phyloP scores from a whole-genome alignment of 257 asterid genomes.

The Primulina tabacum region DNA sequence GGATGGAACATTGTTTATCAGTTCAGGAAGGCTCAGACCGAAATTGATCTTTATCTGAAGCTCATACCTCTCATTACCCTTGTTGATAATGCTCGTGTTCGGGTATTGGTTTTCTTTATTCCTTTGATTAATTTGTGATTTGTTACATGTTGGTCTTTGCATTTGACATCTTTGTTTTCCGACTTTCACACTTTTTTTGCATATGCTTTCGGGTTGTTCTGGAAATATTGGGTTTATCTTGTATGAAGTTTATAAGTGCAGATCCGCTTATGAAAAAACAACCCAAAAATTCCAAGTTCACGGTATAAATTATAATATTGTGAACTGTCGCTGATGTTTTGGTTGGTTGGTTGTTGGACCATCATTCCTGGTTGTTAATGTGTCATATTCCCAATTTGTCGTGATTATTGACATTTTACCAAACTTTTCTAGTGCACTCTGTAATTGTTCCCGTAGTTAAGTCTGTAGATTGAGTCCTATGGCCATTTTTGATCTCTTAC shows the following conservation, averaged over 20 bases:
- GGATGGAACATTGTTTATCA: constrained; percentile 98
- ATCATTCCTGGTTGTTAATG: not conserved
- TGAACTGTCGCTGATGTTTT: not conserved
- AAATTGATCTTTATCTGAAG: constrained; percentile 81
- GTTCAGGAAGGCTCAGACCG: constrained; percentile 82
- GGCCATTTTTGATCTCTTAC: not conserved
- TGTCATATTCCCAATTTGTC: not conserved
- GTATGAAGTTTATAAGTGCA: not conserved
- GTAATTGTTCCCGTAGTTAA: constrained; percentile 27
- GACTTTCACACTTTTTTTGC: not conserved
- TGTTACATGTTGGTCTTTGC: not conserved
- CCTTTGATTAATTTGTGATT: constrained; percentile 9
- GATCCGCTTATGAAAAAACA: not conserved
- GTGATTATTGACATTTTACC: constrained; percentile 26
- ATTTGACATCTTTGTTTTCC: constrained; percentile 1
- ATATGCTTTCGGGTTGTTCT: not conserved
- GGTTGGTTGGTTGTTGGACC: constrained; percentile 6
- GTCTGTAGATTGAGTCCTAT: constrained; percentile 24
- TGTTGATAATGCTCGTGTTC: constrained; percentile 88
- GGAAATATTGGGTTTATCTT: not conserved
- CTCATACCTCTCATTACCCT: constrained; percentile 89
- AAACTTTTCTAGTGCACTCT: constrained; percentile 25
- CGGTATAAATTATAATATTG: not conserved
- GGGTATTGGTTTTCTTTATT: constrained; percentile 46
- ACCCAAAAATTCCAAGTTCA: not conserved